Base-by-base conservation (phyloP, 345 rosid species). In the Bruguiera gymnorhiza region DNA sequence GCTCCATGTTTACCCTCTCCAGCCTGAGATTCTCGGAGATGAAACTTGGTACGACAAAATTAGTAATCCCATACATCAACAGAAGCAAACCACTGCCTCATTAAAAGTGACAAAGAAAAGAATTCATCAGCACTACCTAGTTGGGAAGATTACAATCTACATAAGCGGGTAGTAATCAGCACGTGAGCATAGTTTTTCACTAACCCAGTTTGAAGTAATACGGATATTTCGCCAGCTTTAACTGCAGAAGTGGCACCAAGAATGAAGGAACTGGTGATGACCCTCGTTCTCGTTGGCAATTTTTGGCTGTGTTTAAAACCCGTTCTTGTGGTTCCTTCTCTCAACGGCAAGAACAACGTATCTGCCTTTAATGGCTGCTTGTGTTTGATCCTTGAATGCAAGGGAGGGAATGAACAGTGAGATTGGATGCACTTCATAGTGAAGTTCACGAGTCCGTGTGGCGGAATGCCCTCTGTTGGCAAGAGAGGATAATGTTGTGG, bases 131-230 rank as follows among this genome's bases (percentile, higher is more conserved):
- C 21, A 55, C 29, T 8, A 56, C 13, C 13, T 23, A 24, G 18
- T 43, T 3, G 18, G 50, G 50, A 13, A 43, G 50, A 43, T 43
- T 43, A 43, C 18, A 43, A 43, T 43, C 50, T 43, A 13, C 5
- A 3, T 15, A 11, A 43, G 50, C 16, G 15, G 50, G 50, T 13
- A 3, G 50, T 43, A 43, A 43, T n/a, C 19, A 56, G 18, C 16
- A 24, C 11, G 30, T 23, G 16, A 62, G 50, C 6, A 16, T 6
- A 54, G 20, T 51, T 60, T 18, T 8, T 7, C 30, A 11, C 62
- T 6, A 24, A 82, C 90, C 90, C 75, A 24, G 84, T 79, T 50
- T 21, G 62, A 15, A 86, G 80, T 37, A 86, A 59, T 32, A 67
- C 81, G 6, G 75, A 73, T 30, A 78, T 60, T 24, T 82, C 85